These are phyloP conservation scores for Pseudogymnoascus sp. DNA, from an alignment of 2,329 filamentous ascomycete genomes.

Conservation along the genomic window DNA sequence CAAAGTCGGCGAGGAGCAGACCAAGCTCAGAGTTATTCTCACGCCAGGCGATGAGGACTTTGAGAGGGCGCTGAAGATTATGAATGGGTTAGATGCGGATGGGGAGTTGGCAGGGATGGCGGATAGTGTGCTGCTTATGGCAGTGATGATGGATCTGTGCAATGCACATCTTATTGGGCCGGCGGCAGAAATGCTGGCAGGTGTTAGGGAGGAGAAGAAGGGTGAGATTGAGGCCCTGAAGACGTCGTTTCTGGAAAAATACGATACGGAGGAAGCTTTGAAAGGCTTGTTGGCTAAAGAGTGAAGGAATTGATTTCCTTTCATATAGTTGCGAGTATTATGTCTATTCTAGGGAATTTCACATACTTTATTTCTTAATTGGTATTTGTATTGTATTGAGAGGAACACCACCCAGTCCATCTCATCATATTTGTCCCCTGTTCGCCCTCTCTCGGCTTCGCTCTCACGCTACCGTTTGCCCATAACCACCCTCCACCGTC, in stretches of 20 bases:
- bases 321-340: not conserved
- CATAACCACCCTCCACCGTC: constrained; percentile 35
- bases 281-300: not conserved
- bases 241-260: not conserved
- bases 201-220: constrained; percentile 5
- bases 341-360: not conserved
- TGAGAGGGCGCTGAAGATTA: constrained; percentile 17
- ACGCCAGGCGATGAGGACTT: constrained; percentile 16
- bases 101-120: constrained; percentile 15
- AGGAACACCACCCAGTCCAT: not conserved
- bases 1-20: constrained; percentile 8
- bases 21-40: constrained; percentile 13
- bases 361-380: not conserved
- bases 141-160: constrained; percentile 14
- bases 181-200: not conserved
- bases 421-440: not conserved
- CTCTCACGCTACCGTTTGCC: not conserved
- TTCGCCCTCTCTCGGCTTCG: too few relatives aligned
- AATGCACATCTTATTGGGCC: constrained; percentile 12
- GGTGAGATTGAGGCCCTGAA: not conserved
- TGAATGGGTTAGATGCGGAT: constrained; percentile 16
- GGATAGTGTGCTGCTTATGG: constrained; percentile 15
- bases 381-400: not conserved
- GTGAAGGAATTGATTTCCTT: not conserved
- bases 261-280: not conserved